Conservation (phyloP, 306 rosid genomes). For the Castanospermum australe region DNA sequence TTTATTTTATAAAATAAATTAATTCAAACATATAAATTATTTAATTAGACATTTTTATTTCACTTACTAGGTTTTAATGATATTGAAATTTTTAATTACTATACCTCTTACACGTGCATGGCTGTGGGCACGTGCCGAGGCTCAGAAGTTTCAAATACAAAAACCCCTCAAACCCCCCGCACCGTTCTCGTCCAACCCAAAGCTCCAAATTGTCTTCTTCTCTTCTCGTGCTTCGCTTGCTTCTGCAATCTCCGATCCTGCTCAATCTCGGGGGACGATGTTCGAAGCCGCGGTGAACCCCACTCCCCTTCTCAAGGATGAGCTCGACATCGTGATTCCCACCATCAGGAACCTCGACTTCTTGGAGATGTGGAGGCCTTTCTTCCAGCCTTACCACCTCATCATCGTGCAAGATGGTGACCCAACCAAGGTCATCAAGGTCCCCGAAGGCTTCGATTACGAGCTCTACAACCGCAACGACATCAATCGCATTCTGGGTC, state of each 20-base stretch:
- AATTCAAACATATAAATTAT: too few species aligned
- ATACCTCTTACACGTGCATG: too few species aligned
- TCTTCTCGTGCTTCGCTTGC: not conserved
- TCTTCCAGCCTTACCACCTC: constrained; percentile 66
- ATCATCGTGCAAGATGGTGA: constrained; percentile 91
- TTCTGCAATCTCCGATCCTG: not conserved
- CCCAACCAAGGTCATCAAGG: constrained; percentile 59
- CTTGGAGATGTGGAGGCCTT: constrained; percentile 78
- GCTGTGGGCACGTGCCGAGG: constrained; percentile 24
- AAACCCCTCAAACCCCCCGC: not conserved
- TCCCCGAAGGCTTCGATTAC: constrained; percentile 70
- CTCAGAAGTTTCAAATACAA: not conserved
- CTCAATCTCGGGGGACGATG: constrained; percentile 22
- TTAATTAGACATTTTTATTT: too few species aligned
- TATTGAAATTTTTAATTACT: too few species aligned
- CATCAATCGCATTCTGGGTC: constrained; percentile 58
- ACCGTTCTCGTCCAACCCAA: constrained; percentile 4
- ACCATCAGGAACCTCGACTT: constrained; percentile 80
- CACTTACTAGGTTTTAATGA: too few species aligned
- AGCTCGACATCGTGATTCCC: constrained; percentile 82
- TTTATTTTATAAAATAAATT: too few species aligned
- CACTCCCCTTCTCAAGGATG: constrained; percentile 59
- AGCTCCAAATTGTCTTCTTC: not conserved
- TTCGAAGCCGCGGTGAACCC: constrained; percentile 22
- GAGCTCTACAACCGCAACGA: constrained; percentile 72